Evolutionary conservation across 208 protist species (phyloP), one percentile per base, ranked within the genome.

Genomic region (Sergeia podlipaevii): DNA sequence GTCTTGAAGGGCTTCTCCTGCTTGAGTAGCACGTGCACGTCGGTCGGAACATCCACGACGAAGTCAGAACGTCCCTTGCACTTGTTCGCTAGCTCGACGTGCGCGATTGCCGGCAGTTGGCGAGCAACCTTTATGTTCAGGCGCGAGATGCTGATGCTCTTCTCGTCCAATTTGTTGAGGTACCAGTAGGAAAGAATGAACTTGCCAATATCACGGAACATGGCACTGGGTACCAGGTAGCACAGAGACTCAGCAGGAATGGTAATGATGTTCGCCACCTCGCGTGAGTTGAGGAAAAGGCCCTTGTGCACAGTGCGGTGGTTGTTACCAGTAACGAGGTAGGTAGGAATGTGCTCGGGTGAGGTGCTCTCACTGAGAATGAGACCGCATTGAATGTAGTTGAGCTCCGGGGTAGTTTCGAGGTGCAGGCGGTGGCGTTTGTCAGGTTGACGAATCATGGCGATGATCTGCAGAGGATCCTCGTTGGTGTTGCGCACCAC

Each of bases 111-210:
- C 18, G 81, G 81, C 15, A 82, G 52, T 3, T 83, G 67, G 33
- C 70, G 70, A 6, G 81, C 85, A 37, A 93, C 79, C 4, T 73
- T 34, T 0, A 73, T 43, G 17, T 74, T 74, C 39, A 84, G 54
- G 27, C 76, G 76, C 28, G 54, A 44, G 13, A 84, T 49, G 13
- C 62, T 64, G 29, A 92, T 18, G 21, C 65, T 56, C n/a, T 67
- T 28, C 4, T 60, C 61, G 41, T 89, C 76, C 18, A 50, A 58
- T 10, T 50, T 44, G 33, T 60, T 75, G 24, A 74, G 43, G 36
- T 77, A 83, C 76, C 77, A 88, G 56, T 83, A 90, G 18, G 81
- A 90, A 18, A 93, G 62, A n/a, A 93, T 72, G 59, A 93, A 93
- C 64, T 86, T 92, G 42, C 80, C 65, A 55, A 78, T 74, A 15